phyloP scores from a whole-genome alignment of 345 rosid species.

The Cardamine occulta region DNA sequence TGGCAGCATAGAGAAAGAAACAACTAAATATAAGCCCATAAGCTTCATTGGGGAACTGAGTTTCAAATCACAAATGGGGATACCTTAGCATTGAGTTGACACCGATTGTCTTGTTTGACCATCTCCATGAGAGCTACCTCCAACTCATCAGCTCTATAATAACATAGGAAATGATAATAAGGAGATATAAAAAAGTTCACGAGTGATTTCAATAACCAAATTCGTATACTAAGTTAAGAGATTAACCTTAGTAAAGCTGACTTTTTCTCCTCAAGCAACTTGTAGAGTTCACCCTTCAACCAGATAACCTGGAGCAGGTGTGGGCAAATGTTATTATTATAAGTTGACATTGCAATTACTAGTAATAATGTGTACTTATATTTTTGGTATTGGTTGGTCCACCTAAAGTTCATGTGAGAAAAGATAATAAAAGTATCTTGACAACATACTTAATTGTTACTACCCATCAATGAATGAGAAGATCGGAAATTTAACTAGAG shows the following conservation, averaged over 20 bases:
- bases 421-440: conserved; percentile 11
- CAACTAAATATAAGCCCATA: background rate
- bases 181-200: conserved; percentile 16
- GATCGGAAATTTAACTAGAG: background rate
- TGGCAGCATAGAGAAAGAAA: conserved; percentile 10
- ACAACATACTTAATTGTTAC: conserved; percentile 6
- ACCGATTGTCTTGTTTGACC: conserved; percentile 94
- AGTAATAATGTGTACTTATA: background rate
- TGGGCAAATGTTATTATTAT: conserved; percentile 1
- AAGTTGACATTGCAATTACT: conserved; percentile 13
- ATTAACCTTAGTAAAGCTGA: conserved; percentile 78
- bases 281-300: conserved; percentile 87
- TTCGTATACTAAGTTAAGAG: conserved; percentile 21
- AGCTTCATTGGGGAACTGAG: background rate
- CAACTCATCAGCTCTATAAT: conserved; percentile 88
- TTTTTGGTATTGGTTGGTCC: conserved; percentile 1
- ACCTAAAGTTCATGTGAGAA: background rate
- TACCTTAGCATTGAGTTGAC: conserved; percentile 89
- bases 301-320: conserved; percentile 64
- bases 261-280: conserved; percentile 87
- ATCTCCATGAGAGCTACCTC: conserved; percentile 98
- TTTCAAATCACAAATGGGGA: conserved; percentile 26
- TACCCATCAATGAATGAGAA: conserved; percentile 14
- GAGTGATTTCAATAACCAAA: conserved; percentile 6
- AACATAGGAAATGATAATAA: conserved; percentile 27